Evolutionary conservation across 371 early-diverging fungal genomes (phyloP).

Genomic region (Funneliformis caledonium): DNA sequence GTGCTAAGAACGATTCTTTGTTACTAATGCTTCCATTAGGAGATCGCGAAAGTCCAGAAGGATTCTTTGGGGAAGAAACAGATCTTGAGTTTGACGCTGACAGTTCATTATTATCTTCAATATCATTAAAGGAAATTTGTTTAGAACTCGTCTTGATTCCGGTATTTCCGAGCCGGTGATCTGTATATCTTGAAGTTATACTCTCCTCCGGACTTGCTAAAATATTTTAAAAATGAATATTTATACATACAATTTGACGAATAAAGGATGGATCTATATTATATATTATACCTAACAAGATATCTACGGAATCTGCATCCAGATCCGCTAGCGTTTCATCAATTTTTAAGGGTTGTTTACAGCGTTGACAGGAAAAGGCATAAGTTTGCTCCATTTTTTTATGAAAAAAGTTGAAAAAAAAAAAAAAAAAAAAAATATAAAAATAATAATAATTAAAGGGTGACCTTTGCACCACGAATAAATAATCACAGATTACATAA

Average conservation of each 20-base stretch:
- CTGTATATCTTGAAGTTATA: neutral
- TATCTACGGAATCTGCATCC: slow-evolving; percentile 57
- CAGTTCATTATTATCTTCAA: neutral
- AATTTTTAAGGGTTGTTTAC: slow-evolving; percentile 60
- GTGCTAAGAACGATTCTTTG: slow-evolving; percentile 30
- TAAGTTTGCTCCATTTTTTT: slow-evolving; percentile 7
- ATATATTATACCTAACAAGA: slow-evolving; percentile 47
- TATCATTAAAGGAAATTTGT: neutral
- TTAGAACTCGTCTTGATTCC: neutral
- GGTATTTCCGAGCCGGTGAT: neutral
- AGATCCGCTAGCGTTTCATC: slow-evolving; percentile 65
- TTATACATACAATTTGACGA: slow-evolving; percentile 40
- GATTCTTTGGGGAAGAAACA: neutral
- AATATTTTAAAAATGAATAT: neutral
- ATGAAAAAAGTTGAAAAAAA: too few relatives aligned
- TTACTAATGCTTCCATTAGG: neutral
- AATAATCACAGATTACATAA: too few relatives aligned
- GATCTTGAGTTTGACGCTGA: neutral
- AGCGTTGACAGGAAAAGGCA: slow-evolving; percentile 55
- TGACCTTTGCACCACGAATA: too few relatives aligned
- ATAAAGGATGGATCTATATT: slow-evolving; percentile 8
- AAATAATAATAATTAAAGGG: too few relatives aligned
- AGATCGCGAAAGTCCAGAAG: neutral
- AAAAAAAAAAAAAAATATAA: too few relatives aligned
- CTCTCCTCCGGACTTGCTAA: slow-evolving; percentile 36